A percentile compares a stretch with the other conserved stretches of the same genome.
These are phyloP conservation scores for Chlamydomonas reinhardtii DNA, from an alignment of 163 green algal genomes.

Conservation along the genomic window DNA sequence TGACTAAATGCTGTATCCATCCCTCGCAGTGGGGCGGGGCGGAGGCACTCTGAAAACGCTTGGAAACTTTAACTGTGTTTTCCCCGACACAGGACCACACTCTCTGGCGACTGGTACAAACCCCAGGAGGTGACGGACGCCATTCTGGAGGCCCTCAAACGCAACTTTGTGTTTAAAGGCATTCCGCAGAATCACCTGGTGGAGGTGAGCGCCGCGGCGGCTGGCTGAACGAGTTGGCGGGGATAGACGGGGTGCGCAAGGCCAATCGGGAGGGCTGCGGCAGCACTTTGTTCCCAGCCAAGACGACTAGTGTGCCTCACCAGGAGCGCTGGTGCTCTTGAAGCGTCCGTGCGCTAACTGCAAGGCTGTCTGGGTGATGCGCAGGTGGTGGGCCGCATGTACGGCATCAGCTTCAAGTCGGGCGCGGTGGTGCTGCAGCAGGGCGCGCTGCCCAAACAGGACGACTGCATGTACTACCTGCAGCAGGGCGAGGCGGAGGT, in stretches of 20 bases:
- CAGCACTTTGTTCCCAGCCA: too few species aligned
- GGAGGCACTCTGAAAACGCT: too few species aligned
- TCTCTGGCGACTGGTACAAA: slow-evolving; percentile 55
- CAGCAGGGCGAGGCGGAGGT: slow-evolving; percentile 71
- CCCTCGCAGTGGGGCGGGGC: background rate
- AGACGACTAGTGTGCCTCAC: too few species aligned
- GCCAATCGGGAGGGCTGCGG: too few species aligned
- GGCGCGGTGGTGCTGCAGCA: slow-evolving; percentile 77
- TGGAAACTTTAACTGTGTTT: too few species aligned
- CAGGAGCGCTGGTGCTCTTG: too few species aligned
- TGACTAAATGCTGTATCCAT: background rate
- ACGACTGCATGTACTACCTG: slow-evolving; percentile 82
- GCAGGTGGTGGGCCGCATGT: slow-evolving; percentile 74
- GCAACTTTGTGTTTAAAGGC: slow-evolving; percentile 75
- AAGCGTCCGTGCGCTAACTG: too few species aligned
- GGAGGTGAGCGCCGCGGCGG: slow-evolving; percentile 46
- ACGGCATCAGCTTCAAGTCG: slow-evolving; percentile 65
- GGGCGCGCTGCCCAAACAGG: slow-evolving; percentile 63
- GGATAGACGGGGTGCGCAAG: too few species aligned
- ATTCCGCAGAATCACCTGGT: slow-evolving; percentile 66
- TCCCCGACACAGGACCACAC: background rate
- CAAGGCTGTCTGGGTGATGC: too few species aligned
- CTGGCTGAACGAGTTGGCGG: too few species aligned
- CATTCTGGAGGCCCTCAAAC: slow-evolving; percentile 65
- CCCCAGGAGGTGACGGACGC: slow-evolving; percentile 57